phyloP scores from a whole-genome alignment of 1,284 basidiomycete species.

The Pseudozyma hubeiensis region DNA sequence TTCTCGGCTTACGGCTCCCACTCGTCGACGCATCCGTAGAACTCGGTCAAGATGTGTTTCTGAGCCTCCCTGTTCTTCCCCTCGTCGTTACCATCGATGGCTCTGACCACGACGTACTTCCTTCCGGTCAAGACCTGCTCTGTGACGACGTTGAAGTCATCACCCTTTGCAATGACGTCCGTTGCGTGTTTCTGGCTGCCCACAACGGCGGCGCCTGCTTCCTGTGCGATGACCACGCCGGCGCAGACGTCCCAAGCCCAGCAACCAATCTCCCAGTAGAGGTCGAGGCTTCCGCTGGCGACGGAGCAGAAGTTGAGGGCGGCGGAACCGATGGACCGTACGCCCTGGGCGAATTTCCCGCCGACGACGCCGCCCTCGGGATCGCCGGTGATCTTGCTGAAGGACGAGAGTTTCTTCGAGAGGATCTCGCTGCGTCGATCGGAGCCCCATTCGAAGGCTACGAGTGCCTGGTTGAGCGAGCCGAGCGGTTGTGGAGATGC shows the following conservation, averaged over 20 bases:
- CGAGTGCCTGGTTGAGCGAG: conserved; percentile 82
- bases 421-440: conserved; percentile 75
- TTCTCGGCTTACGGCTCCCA: conserved; percentile 69
- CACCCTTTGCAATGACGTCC: conserved; percentile 71
- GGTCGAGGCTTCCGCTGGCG: conserved; percentile 59
- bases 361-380: conserved; percentile 74
- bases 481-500: conserved; percentile 76
- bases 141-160: conserved; percentile 71
- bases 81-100: conserved; percentile 66
- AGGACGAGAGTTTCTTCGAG: conserved; percentile 78
- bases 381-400: conserved; percentile 82
- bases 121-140: conserved; percentile 82
- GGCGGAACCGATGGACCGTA: conserved; percentile 59
- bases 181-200: conserved; percentile 50
- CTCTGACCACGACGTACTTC: conserved; percentile 83
- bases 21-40: conserved; percentile 84
- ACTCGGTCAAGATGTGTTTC: conserved; percentile 82
- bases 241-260: conserved; percentile 73
- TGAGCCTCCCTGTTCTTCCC: conserved; percentile 81
- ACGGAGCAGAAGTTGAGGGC: conserved; percentile 64
- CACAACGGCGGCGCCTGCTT: conserved; percentile 73
- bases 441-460: conserved; percentile 92
- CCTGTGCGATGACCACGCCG: conserved; percentile 90
- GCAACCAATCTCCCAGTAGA: conserved; percentile 68
- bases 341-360: conserved; percentile 86